A percentile compares a stretch with the other conserved stretches of the same genome.
These are phyloP conservation scores for Phellopilus nigrolimitatus DNA, from an alignment of 1,284 basidiomycete species.

Conservation along the genomic window DNA sequence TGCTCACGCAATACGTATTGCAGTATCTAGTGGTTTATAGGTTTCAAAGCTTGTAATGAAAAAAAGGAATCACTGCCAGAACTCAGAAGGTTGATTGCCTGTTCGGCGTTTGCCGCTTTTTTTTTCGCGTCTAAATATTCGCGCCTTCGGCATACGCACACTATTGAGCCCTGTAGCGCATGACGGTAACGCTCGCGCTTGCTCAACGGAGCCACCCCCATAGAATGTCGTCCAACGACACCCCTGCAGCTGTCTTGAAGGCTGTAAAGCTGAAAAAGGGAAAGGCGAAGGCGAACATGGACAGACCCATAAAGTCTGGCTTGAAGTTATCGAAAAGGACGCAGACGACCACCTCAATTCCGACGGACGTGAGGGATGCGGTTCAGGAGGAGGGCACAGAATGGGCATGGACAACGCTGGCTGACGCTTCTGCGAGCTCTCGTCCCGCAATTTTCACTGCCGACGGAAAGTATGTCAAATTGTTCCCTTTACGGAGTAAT, in stretches of 20 bases:
- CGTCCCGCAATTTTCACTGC: slow-evolving; percentile 76
- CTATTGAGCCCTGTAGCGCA: not conserved
- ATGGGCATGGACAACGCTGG: slow-evolving; percentile 72
- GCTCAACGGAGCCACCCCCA: not conserved
- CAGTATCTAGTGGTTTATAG: not conserved
- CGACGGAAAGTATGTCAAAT: slow-evolving; percentile 70
- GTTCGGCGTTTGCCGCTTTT: too few relatives aligned
- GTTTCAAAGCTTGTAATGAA: not conserved
- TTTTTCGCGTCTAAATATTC: too few relatives aligned
- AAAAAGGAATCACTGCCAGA: too few relatives aligned
- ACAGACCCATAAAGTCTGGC: not conserved
- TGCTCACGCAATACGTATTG: not conserved
- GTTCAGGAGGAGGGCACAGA: slow-evolving; percentile 29
- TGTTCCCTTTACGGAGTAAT: slow-evolving; percentile 15
- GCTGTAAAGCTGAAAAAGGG: not conserved
- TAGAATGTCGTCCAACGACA: not conserved
- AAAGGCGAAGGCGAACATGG: slow-evolving; percentile 15
- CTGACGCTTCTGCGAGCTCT: slow-evolving; percentile 62
- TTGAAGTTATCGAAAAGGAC: not conserved
- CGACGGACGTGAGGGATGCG: not conserved
- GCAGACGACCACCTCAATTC: not conserved
- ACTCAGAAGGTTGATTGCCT: too few relatives aligned
- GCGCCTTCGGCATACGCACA: not conserved
- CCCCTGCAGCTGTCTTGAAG: not conserved
- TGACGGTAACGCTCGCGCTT: not conserved